A percentile compares a stretch with the other conserved stretches of the same genome.
These are phyloP conservation scores for Achaetomium macrosporum DNA, from an alignment of 2,329 filamentous ascomycete species.

Conservation along the genomic window DNA sequence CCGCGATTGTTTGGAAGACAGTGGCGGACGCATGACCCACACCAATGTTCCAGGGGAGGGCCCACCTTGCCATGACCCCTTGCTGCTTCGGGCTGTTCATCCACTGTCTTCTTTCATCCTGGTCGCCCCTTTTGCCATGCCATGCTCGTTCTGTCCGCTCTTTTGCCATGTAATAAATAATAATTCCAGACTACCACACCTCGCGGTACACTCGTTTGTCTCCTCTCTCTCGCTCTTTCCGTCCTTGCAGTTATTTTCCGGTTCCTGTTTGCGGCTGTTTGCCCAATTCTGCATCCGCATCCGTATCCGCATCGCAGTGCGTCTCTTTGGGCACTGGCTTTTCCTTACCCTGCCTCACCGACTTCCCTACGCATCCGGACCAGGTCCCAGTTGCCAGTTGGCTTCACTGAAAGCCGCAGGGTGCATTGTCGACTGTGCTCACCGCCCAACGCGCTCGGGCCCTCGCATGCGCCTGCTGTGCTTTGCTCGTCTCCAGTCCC, in stretches of 20 bases:
- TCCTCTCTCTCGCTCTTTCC: conserved; percentile 17
- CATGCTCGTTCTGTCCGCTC: no score
- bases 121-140: no score
- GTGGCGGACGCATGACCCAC: no score
- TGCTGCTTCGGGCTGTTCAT: no score
- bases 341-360: background rate
- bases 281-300: background rate
- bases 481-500: background rate
- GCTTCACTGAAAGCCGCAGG: background rate
- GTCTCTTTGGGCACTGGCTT: background rate
- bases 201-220: conserved; percentile 16
- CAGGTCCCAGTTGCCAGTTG: background rate
- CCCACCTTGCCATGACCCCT: no score
- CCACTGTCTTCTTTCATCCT: no score
- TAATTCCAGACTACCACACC: no score
- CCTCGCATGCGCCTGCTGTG: conserved; percentile 8
- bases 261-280: background rate
- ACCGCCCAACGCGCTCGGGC: conserved; percentile 1
- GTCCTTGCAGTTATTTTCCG: background rate
- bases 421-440: background rate
- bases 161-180: no score
- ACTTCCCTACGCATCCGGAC: background rate
- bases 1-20: no score
- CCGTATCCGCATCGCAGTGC: background rate
- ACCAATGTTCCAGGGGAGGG: no score